Base-by-base conservation (phyloP, 2,329 filamentous ascomycete genomes). In the Leptographium flavum region DNA sequence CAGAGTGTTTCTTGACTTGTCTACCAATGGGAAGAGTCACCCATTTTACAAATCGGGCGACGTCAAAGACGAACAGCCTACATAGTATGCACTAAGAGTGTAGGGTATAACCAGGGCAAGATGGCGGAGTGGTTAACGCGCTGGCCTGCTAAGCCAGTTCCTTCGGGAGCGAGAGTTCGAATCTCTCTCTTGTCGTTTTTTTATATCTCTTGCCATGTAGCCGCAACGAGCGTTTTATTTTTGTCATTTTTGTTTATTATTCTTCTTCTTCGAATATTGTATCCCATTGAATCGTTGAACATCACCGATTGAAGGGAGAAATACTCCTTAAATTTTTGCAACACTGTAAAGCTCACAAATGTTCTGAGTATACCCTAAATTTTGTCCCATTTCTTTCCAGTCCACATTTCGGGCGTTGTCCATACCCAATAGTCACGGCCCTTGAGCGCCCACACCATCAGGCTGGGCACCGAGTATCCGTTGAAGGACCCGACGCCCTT, bases 81-180 rank as follows among this genome's bases (percentile, higher is more conserved):
- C 32, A 41, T 31, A 41, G 1, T 10, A 2, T n/a, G 9, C 19
- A 32, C 9, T 32, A 22, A 22, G 5, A 4, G 17, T 14, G 13
- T 5, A 7, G 1, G n/a, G 5, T 22, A 41, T 21, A 31, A 41
- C 17, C 11, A 23, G n/a, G 40, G 40, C 40, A 42, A 42, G 40
- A 42, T 42, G 40, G 40, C 40, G 40, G 40, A 42, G 40, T 42
- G 40, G 40, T 42, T 42, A 42, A 42, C 40, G 40, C 40, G 40
- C 40, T 42, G 40, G 40, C 40, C 40, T 42, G 40, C 40, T 42
- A 42, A 42, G 40, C 40, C 40, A 42, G 40, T 42, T 42, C 40
- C 40, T 35, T 42, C 40, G 40, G 40, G 40, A 42, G 40, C 40
- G 40, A 42, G 40, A 33, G 28, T 33, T 42, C 40, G 40, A 42